Conservation (phyloP, 169 alveolate genomes). For the Eimeria sp. region DNA sequence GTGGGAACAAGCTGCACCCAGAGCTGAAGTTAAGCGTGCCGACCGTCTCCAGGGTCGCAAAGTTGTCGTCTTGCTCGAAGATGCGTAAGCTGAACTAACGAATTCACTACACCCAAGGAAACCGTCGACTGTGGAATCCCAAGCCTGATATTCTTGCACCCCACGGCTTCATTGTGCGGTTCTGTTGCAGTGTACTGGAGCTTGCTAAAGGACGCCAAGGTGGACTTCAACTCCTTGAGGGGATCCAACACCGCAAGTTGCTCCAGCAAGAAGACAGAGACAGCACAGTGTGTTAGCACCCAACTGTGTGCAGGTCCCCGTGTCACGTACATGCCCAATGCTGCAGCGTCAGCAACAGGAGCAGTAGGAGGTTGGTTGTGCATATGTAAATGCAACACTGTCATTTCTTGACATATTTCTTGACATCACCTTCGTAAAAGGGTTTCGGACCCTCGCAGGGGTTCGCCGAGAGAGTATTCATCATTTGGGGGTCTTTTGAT, state of each 20-base stretch:
- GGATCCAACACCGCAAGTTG: conserved; percentile 71
- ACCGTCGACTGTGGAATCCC: not conserved
- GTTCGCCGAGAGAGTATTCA: not conserved
- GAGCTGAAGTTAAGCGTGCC: conserved; percentile 71
- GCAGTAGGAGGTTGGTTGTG: not conserved
- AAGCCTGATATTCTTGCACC: too few species aligned
- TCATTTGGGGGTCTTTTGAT: not conserved
- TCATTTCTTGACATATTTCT: not conserved
- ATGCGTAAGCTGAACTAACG: conserved; percentile 60
- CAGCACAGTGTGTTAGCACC: conserved; percentile 6
- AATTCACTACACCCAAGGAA: not conserved
- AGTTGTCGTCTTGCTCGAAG: conserved; percentile 75
- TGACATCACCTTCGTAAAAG: not conserved
- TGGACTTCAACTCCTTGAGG: conserved; percentile 70
- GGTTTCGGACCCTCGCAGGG: not conserved
- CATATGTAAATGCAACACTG: not conserved
- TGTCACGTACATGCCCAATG: not conserved
- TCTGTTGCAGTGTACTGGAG: conserved; percentile 49
- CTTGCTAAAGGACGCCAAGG: conserved; percentile 71
- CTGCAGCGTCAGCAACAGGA: not conserved
- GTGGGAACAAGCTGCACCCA: conserved; percentile 29
- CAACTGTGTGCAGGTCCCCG: not conserved
- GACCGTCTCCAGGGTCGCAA: conserved; percentile 70
- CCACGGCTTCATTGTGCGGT: not conserved
- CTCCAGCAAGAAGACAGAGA: conserved; percentile 46